Conservation (phyloP, 2,329 filamentous ascomycete genomes). For the Purpureocillium lavendulum region DNA sequence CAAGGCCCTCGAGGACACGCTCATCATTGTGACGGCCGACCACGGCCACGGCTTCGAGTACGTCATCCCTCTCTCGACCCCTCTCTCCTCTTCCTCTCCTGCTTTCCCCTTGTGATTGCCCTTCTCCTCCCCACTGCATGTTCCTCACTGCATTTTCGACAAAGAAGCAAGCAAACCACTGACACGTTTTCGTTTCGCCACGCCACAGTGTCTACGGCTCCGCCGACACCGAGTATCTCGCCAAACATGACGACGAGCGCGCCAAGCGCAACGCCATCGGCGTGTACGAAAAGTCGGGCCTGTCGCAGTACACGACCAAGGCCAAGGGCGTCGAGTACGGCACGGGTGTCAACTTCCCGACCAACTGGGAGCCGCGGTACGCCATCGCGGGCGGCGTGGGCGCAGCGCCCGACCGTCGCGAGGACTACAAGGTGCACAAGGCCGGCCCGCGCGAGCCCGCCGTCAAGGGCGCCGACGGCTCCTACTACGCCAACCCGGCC, state of each 20-base stretch:
- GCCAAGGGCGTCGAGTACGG: conserved; percentile 56
- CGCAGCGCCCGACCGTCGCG: conserved; percentile 66
- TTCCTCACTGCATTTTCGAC: too few species aligned
- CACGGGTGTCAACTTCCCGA: conserved; percentile 68
- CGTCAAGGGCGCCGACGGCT: conserved; percentile 36
- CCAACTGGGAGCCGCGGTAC: conserved; percentile 80
- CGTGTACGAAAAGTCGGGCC: conserved; percentile 63
- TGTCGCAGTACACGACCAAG: conserved; percentile 63
- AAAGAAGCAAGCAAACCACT: too few species aligned
- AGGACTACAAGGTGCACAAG: conserved; percentile 67
- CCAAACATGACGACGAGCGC: conserved; percentile 55
- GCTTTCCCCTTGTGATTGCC: too few species aligned
- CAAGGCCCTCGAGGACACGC: conserved; percentile 63
- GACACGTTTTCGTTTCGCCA: too few species aligned
- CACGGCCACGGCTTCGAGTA: conserved; percentile 81
- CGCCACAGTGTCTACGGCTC: conserved; percentile 58
- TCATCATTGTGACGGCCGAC: conserved; percentile 76
- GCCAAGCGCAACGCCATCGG: conserved; percentile 70
- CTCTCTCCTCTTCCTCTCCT: not conserved
- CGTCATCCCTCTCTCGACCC: conserved; percentile 7
- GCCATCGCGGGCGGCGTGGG: conserved; percentile 66
- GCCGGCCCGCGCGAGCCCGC: conserved; percentile 56
- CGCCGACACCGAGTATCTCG: conserved; percentile 72
- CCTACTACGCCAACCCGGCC: conserved; percentile 57
- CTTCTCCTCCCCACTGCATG: too few species aligned